phyloP scores from a whole-genome alignment of 2,329 filamentous ascomycete species.

The Diaporthe sp. region DNA sequence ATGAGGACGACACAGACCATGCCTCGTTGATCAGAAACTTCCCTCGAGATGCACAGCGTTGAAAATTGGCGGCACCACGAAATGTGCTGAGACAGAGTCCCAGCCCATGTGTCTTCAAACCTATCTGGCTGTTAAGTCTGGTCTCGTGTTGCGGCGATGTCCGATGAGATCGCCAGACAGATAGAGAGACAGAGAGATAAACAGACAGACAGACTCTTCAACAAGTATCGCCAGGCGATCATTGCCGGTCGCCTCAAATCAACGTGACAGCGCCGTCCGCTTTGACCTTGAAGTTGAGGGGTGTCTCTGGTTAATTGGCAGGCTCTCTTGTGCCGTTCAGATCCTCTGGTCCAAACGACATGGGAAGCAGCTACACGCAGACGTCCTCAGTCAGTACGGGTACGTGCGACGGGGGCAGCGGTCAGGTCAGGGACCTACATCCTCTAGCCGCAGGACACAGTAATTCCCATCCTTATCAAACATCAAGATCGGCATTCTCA shows the following conservation, averaged over 20 bases:
- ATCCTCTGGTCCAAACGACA: conserved; percentile 47
- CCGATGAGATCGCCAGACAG: neutral
- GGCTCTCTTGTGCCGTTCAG: conserved; percentile 33
- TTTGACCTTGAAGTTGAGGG: no score
- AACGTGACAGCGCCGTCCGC: neutral
- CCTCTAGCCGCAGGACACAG: conserved; percentile 77
- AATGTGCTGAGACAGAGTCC: no score
- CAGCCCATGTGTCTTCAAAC: neutral
- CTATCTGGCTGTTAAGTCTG: neutral
- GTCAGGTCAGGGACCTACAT: conserved; percentile 61
- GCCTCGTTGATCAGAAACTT: neutral
- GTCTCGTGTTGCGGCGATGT: neutral
- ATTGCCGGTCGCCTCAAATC: neutral
- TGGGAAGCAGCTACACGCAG: conserved; percentile 70
- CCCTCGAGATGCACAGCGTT: neutral
- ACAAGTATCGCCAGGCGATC: neutral
- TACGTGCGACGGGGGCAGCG: neutral
- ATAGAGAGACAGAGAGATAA: neutral
- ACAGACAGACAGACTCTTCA: neutral
- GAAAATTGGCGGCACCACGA: neutral
- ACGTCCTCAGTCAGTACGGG: conserved; percentile 33
- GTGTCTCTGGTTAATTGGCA: neutral
- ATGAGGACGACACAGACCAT: neutral
- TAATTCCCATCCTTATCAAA: conserved; percentile 86
- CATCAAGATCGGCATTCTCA: conserved; percentile 88